Conservation (phyloP, 495 filamentous ascomycete genomes). For the Penicillium soppii region DNA sequence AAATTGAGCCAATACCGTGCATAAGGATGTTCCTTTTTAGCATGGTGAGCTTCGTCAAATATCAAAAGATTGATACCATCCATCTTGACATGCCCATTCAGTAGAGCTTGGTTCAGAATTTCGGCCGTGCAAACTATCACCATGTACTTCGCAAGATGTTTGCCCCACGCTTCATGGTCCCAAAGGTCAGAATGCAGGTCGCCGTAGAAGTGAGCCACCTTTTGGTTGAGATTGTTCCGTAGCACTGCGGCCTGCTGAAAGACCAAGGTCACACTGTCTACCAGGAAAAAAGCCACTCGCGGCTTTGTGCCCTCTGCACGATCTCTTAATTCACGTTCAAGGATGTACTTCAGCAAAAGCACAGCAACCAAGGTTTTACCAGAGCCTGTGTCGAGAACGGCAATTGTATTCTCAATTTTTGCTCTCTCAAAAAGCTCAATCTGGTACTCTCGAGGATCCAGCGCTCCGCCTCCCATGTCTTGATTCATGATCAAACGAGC, state of each 20-base stretch:
- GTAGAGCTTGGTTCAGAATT: conserved; percentile 75
- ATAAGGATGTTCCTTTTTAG: conserved; percentile 93
- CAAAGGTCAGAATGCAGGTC: conserved; percentile 67
- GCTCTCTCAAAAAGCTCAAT: conserved; percentile 88
- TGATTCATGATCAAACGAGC: conserved; percentile 44
- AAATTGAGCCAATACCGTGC: conserved; percentile 49
- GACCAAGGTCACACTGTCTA: conserved; percentile 85
- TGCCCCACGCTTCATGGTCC: conserved; percentile 65
- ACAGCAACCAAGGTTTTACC: conserved; percentile 96
- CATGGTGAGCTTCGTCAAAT: conserved; percentile 96
- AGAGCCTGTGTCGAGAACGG: conserved; percentile 95
- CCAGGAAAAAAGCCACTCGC: conserved; percentile 82
- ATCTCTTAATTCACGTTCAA: conserved; percentile 75
- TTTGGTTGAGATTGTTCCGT: conserved; percentile 78
- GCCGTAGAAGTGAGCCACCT: conserved; percentile 77
- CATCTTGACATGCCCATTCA: conserved; percentile 79
- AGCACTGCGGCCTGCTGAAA: conserved; percentile 88
- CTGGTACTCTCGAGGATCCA: conserved; percentile 86
- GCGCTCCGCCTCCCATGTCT: conserved; percentile 45
- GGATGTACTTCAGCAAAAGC: conserved; percentile 72
- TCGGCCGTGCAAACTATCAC: conserved; percentile 94
- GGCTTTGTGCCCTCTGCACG: conserved; percentile 58
- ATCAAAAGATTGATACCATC: conserved; percentile 84
- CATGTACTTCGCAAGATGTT: conserved; percentile 69
- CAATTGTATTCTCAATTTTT: conserved; percentile 84